A percentile compares a stretch with the other conserved stretches of the same genome.
phyloP scores from a whole-genome alignment of 108 stramenopile species.

The Mediolabrus comicus region DNA sequence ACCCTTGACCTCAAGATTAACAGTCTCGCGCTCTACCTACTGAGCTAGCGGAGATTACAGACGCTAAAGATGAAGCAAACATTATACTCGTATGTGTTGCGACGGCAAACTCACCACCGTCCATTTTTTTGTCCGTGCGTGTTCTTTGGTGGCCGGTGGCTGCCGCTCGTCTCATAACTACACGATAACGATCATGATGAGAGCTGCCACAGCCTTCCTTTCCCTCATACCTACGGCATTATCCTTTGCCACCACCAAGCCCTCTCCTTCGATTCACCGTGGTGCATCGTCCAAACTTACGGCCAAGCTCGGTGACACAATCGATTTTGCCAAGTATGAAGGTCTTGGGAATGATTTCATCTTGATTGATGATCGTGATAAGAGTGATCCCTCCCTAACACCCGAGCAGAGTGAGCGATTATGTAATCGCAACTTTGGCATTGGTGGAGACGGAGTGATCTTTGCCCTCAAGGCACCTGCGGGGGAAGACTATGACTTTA shows the following conservation, averaged over 20 bases:
- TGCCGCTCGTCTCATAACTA: not conserved
- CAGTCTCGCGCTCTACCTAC: slow-evolving; percentile 66
- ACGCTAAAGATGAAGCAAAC: too few species aligned
- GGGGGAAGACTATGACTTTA: slow-evolving; percentile 84
- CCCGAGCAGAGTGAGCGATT: slow-evolving; percentile 81
- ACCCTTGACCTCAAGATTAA: slow-evolving; percentile 59
- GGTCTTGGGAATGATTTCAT: slow-evolving; percentile 99
- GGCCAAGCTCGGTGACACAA: slow-evolving; percentile 26
- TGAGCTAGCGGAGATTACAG: slow-evolving; percentile 54
- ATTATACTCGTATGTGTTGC: too few species aligned
- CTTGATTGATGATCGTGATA: slow-evolving; percentile 92
- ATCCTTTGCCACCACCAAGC: slow-evolving; percentile 7
- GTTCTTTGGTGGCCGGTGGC: not conserved
- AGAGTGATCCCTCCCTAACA: slow-evolving; percentile 71
- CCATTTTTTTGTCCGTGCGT: not conserved
- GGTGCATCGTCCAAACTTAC: slow-evolving; percentile 7
- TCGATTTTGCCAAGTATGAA: slow-evolving; percentile 95
- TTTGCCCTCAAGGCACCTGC: slow-evolving; percentile 89
- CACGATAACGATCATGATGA: slow-evolving; percentile 10
- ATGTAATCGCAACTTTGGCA: slow-evolving; percentile 93
- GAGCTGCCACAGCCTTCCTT: slow-evolving; percentile 6
- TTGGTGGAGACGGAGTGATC: slow-evolving; percentile 98
- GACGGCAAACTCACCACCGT: too few species aligned
- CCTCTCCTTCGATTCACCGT: not conserved
- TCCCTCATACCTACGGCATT: slow-evolving; percentile 13